Evolutionary conservation across 495 filamentous ascomycete species (phyloP), one percentile per base, ranked within the genome.

Genomic region (Trichoderma erinaceum): DNA sequence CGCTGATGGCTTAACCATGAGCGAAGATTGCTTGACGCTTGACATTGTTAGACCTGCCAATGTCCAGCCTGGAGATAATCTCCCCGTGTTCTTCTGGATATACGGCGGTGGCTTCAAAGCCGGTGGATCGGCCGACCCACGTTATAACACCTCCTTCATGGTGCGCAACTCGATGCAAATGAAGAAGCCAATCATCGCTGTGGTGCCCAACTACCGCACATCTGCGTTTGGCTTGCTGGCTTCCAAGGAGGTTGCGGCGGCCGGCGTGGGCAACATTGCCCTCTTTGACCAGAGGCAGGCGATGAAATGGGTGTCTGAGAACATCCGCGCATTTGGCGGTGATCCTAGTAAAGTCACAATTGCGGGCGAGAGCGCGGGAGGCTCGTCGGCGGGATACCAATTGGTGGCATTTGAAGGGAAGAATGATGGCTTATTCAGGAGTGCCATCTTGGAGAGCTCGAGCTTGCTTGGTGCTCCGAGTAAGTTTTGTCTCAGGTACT

Each of bases 301-400:
- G 3, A 76, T 86, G 41, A 74, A 89, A 66, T 92, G 89, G 89
- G 83, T 92, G 6, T 79, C 86, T 66, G 77, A 86, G 68, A 78
- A 92, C 69, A 90, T 92, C 65, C 77, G 82, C 66, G 80, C 84
- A 6, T 92, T 92, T 68, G 88, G 88, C 15, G 89, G 89, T 15
- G 84, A 91, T 72, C 78, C 82, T 0, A 69, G 74, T 1, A 73
- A 78, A 69, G 82, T 91, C 61, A 92, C 89, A 4, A 84, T 90
- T 13, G 79, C 83, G 68, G 89, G 89, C 27, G 78, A 86, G 66
- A 88, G 85, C 10, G 88, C 89, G 2, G 90, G 89, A 46, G 90
- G 76, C 5, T 87, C 86, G 1, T 83, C 81, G 21, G 83, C 88
- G 64, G 68, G 63, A 41, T 38, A 64, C 64, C 68, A 69, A 18